phyloP scores from a whole-genome alignment of 1,284 basidiomycete species.

The Cutaneotrichosporon mucoides region DNA sequence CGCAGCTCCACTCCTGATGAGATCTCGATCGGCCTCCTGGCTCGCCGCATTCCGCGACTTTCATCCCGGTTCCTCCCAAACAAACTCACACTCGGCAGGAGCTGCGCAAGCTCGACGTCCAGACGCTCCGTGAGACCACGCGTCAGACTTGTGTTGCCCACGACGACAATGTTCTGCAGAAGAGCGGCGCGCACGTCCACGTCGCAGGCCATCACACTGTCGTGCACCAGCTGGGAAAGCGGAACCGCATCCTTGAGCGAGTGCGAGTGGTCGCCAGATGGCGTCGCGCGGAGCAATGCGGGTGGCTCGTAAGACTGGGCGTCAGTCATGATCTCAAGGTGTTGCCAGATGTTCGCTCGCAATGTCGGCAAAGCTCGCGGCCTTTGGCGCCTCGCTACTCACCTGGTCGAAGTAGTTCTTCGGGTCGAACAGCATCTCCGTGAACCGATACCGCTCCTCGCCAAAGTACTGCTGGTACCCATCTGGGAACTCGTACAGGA shows the following conservation, averaged over 20 bases:
- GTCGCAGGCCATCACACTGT: conserved; percentile 79
- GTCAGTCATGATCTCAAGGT: no score
- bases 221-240: conserved; percentile 70
- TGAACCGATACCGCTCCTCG: conserved; percentile 72
- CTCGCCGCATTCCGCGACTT: no score
- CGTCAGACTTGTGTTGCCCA: conserved; percentile 84
- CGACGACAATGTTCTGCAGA: conserved; percentile 88
- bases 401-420: conserved; percentile 61
- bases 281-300: conserved; percentile 35
- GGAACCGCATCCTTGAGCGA: conserved; percentile 54
- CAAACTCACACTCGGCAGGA: conserved; percentile 70
- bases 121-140: conserved; percentile 83
- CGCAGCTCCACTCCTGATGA: no score
- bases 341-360: no score
- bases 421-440: conserved; percentile 87
- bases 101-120: conserved; percentile 67
- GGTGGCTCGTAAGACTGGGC: conserved; percentile 35
- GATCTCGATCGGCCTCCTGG: no score
- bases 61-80: no score
- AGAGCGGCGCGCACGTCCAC: conserved; percentile 86
- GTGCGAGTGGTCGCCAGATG: conserved; percentile 58
- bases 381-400: no score
- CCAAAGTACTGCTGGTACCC: conserved; percentile 86
- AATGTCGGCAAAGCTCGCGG: no score
- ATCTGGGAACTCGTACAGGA: conserved; percentile 86